phyloP scores from a whole-genome alignment of 129 eudicot genomes.

The Tagetes patula region DNA sequence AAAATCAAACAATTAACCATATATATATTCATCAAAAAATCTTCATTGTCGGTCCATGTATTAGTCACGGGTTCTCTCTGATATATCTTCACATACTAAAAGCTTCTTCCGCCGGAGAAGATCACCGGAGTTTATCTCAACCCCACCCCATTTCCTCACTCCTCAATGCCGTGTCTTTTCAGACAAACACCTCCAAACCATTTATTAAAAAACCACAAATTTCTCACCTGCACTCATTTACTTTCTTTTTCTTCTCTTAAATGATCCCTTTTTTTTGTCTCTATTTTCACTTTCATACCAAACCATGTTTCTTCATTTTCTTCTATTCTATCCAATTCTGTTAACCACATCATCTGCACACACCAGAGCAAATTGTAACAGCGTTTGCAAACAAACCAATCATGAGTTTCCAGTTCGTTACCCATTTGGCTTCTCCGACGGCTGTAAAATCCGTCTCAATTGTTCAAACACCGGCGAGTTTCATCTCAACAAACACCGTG shows the following conservation, averaged over 20 bases:
- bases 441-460: constrained; percentile 44
- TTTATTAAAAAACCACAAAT: constrained; percentile 25
- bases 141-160: not conserved
- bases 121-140: no score
- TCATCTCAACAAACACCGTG: constrained; percentile 22
- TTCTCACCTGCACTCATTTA: constrained; percentile 37
- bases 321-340: constrained; percentile 22
- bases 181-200: constrained; percentile 18
- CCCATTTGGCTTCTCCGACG: constrained; percentile 76
- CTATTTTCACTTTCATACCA: constrained; percentile 7
- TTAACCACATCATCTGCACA: constrained; percentile 7
- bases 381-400: constrained; percentile 27
- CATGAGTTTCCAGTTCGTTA: constrained; percentile 36
- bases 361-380: constrained; percentile 34
- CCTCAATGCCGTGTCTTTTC: constrained; percentile 11
- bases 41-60: not conserved
- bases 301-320: constrained; percentile 30
- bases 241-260: constrained; percentile 21
- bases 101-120: not conserved
- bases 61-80: not conserved
- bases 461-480: constrained; percentile 31
- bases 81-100: not conserved
- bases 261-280: constrained; percentile 1
- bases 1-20: not conserved
- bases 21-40: not conserved